phyloP scores from a whole-genome alignment of 1,284 basidiomycete genomes.

The Agroathelia rolfsii region DNA sequence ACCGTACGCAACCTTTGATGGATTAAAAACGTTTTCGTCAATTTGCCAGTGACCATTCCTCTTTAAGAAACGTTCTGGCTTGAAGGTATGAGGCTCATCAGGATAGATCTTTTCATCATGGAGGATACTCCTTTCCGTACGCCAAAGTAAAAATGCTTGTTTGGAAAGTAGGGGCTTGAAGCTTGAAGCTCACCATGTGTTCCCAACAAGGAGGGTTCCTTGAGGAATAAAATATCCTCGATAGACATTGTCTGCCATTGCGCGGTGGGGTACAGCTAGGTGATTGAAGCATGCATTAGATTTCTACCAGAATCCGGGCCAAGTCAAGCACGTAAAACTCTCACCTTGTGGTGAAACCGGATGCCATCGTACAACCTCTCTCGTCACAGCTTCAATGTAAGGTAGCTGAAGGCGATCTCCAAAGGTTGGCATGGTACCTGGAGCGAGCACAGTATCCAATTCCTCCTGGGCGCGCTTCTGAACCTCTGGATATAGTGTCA shows the following conservation, averaged over 20 bases:
- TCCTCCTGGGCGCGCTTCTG: constrained; percentile 22
- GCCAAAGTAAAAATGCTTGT: constrained; percentile 5
- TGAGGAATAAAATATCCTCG: constrained; percentile 30
- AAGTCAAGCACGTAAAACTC: constrained; percentile 5
- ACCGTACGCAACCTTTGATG: too few relatives aligned
- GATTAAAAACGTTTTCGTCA: too few relatives aligned
- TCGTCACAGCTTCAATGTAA: constrained; percentile 23
- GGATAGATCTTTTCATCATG: constrained; percentile 32
- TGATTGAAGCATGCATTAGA: constrained; percentile 1
- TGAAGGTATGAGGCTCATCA: constrained; percentile 30
- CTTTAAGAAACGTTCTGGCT: constrained; percentile 33
- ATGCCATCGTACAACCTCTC: constrained; percentile 27
- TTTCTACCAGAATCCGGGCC: not conserved
- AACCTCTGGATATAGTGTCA: constrained; percentile 27
- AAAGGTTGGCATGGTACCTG: constrained; percentile 17
- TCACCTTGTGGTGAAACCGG: constrained; percentile 19
- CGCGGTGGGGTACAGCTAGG: constrained; percentile 35
- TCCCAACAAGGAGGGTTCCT: constrained; percentile 28
- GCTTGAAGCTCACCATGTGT: constrained; percentile 29
- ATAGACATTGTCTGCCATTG: constrained; percentile 27
- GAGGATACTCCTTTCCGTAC: constrained; percentile 43
- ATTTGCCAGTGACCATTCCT: too few relatives aligned
- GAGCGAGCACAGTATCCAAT: constrained; percentile 22
- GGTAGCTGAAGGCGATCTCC: constrained; percentile 20
- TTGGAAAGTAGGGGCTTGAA: constrained; percentile 1